These are phyloP conservation scores for Primulina tabacum DNA, from an alignment of 257 asterid species.

Conservation along the genomic window DNA sequence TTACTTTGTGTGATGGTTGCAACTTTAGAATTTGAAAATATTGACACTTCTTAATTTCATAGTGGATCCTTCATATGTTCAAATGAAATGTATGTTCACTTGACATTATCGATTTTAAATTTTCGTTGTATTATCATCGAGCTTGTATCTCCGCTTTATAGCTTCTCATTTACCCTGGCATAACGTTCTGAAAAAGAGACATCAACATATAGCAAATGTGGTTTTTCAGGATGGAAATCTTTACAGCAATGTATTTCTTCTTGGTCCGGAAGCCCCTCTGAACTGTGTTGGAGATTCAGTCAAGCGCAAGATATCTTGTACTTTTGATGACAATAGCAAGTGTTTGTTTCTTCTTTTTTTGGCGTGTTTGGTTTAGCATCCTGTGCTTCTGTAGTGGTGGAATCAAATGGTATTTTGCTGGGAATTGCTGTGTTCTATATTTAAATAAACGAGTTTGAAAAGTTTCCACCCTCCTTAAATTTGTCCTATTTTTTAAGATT, in stretches of 20 bases:
- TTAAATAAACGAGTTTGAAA: background rate
- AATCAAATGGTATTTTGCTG: background rate
- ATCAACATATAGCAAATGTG: background rate
- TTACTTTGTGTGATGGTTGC: background rate
- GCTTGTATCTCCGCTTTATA: background rate
- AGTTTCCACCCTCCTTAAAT: background rate
- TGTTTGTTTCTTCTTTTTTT: background rate
- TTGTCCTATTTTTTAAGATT: background rate
- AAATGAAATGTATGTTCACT: background rate
- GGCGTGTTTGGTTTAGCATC: background rate
- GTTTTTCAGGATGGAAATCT: constrained; percentile 81
- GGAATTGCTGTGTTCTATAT: background rate
- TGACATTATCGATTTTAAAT: background rate
- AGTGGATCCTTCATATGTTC: background rate
- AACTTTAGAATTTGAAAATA: background rate
- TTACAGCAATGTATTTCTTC: constrained; percentile 92
- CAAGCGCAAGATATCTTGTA: background rate
- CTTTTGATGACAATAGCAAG: background rate
- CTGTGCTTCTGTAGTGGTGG: background rate
- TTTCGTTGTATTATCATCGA: background rate
- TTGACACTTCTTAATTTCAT: background rate
- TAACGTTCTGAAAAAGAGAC: background rate
- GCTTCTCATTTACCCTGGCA: background rate
- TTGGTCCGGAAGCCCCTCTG: constrained; percentile 69
- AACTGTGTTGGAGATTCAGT: background rate